Percentiles rank a stretch among this genome's conserved stretches.
phyloP scores from a whole-genome alignment of 805 yeast genomes.

The Priceomyces medius region DNA sequence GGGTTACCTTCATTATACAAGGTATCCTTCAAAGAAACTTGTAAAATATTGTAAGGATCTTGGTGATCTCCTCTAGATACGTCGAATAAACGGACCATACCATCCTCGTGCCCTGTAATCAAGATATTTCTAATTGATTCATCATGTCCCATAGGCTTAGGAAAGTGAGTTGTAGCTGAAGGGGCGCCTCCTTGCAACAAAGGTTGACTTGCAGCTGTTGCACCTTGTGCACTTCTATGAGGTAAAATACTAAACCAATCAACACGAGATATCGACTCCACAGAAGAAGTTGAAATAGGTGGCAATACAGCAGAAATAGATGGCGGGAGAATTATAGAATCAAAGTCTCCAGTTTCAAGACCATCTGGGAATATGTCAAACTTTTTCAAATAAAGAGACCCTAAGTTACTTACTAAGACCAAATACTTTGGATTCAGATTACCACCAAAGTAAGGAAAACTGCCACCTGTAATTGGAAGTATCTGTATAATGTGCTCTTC shows the following conservation, averaged over 20 bases:
- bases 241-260: slow-evolving; percentile 80
- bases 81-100: slow-evolving; percentile 81
- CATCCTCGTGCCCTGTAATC: slow-evolving; percentile 85
- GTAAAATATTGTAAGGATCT: slow-evolving; percentile 31
- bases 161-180: slow-evolving; percentile 21
- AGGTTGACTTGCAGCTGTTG: slow-evolving; percentile 42
- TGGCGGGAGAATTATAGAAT: slow-evolving; percentile 59
- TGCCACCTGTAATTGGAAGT: slow-evolving; percentile 31
- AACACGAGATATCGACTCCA: slow-evolving; percentile 53
- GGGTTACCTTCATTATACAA: slow-evolving; percentile 28
- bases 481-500: slow-evolving; percentile 27
- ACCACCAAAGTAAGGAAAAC: slow-evolving; percentile 77
- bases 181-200: slow-evolving; percentile 83
- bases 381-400: slow-evolving; percentile 61
- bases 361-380: slow-evolving; percentile 41
- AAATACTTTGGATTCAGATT: slow-evolving; percentile 72
- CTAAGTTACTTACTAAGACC: slow-evolving; percentile 57
- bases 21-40: slow-evolving; percentile 33
- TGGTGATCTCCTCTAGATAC: slow-evolving; percentile 67
- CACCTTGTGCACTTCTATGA: slow-evolving; percentile 27
- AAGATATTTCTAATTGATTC: slow-evolving; percentile 49
- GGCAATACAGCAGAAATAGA: slow-evolving; percentile 79
- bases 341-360: slow-evolving; percentile 18
- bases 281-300: slow-evolving; percentile 54
- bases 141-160: slow-evolving; percentile 32